Evolutionary conservation across 129 eudicot species (phyloP), one percentile per base, ranked within the genome.

Genomic region (Tagetes erecta): DNA sequence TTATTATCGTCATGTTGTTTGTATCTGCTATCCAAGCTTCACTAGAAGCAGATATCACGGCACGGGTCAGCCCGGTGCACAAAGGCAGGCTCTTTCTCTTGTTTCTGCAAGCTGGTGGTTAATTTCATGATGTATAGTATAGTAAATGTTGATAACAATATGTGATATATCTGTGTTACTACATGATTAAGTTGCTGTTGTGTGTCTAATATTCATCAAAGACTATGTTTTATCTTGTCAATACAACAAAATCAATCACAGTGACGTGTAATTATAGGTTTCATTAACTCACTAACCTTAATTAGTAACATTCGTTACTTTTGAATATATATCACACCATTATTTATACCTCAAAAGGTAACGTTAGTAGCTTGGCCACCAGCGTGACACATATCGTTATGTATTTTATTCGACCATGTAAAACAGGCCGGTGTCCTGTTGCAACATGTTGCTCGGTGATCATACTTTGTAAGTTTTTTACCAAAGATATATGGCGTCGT

Each of bases 1-100:
- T 72, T 93, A 31, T 85, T 93, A 38, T 93, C 86, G 12, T 90
- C 98, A 13, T 82, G 89, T 76, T 81, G 92, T 73, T 83, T 93
- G 68, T 90, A 78, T 83, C 78, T 93, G 74, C 86, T 93, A 2
- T 93, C 98, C 55, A 93, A 80, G 86, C 98, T 93, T 64, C 63
- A 79, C 53, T 79, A 57, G 68, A 63, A 59, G 59, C 45, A 73
- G 69, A 47, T 45, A 35, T 45, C 45, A 41, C 13, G 55, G 55
- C 45, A 41, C 13, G 55, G 55, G 52, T 58, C 41, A 42, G 20
- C 60, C 6, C 6, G 38, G 77, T 57, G 56, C 58, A 33, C 40
- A 2, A 38, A 39, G 57, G 34, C 35, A 39, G 38, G 42, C 20
- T 41, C 42, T 52, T 37, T 53, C 42, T 13, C 5, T 38, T 14